These are phyloP conservation scores for Acanthamoeba lenticulata DNA, from an alignment of 208 protist genomes.

Conservation along the genomic window DNA sequence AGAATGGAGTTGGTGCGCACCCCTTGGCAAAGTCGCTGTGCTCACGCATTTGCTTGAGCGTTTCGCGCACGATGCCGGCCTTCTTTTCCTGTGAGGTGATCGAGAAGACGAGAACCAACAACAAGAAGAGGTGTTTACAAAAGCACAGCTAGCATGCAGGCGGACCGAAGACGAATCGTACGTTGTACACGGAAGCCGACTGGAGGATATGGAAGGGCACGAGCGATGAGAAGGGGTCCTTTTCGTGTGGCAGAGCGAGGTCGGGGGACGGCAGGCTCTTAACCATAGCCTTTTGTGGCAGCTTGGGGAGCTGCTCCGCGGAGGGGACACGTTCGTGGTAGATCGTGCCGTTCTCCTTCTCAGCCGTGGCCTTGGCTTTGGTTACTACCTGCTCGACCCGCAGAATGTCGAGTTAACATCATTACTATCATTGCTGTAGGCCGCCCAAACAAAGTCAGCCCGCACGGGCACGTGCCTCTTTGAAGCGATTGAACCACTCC, in stretches of 20 bases:
- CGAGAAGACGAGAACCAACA: neutral
- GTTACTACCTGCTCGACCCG: neutral
- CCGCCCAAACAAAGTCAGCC: no score
- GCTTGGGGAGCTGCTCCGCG: neutral
- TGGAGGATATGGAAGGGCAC: slow-evolving; percentile 27
- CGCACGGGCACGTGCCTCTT: neutral
- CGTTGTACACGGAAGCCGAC: slow-evolving; percentile 7
- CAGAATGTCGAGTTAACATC: neutral
- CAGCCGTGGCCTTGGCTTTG: neutral
- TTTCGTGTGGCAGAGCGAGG: neutral
- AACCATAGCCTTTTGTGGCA: slow-evolving; percentile 6
- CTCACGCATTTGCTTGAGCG: slow-evolving; percentile 6
- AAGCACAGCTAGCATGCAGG: neutral
- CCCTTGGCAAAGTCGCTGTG: slow-evolving; percentile 41
- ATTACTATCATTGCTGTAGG: no score
- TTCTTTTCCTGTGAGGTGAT: slow-evolving; percentile 13
- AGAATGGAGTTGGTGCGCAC: neutral
- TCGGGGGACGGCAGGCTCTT: neutral
- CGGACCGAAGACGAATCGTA: neutral
- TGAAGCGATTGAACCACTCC: neutral
- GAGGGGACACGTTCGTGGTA: slow-evolving; percentile 16
- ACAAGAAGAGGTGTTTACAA: no score
- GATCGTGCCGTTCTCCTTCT: slow-evolving; percentile 40
- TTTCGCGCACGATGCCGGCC: neutral
- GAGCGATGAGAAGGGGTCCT: neutral